Evolutionary conservation across 352 stramenopile genomes (phyloP).

Genomic region (Phytophthora sp.): DNA sequence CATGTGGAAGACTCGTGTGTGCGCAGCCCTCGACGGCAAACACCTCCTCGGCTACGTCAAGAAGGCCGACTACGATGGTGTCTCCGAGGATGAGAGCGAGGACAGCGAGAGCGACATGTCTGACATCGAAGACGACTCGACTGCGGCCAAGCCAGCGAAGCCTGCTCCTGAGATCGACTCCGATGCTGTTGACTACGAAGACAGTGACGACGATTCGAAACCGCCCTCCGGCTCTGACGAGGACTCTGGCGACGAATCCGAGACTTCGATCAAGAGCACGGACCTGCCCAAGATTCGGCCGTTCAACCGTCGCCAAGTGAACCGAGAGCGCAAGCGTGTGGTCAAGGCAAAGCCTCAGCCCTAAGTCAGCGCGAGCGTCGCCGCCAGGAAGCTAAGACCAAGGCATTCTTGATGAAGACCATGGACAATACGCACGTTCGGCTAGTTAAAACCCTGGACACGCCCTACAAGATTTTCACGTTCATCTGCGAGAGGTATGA

Average conservation of each 20-base stretch:
- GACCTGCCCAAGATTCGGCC: neutral
- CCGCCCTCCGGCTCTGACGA: neutral
- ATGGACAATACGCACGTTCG: conserved; percentile 3
- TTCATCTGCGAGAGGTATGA: conserved; percentile 4
- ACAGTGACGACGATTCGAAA: neutral
- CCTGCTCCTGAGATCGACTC: neutral
- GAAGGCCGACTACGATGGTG: neutral
- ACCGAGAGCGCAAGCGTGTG: neutral
- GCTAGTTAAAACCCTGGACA: neutral
- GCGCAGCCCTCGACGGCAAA: conserved; percentile 6
- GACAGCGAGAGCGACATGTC: neutral
- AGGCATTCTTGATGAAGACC: conserved; percentile 2
- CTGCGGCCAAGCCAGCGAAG: neutral
- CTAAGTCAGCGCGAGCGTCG: neutral
- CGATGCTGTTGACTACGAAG: too few relatives aligned
- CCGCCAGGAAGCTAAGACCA: neutral
- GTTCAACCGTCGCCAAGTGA: neutral
- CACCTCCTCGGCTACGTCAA: neutral
- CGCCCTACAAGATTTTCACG: neutral
- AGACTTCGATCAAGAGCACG: neutral
- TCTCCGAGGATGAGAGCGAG: neutral
- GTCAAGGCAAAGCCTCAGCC: neutral
- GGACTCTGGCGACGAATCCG: neutral
- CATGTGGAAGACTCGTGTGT: conserved; percentile 4
- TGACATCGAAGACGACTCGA: neutral